phyloP scores from a whole-genome alignment of 1,284 basidiomycete species.

The Tranzscheliella williamsii region DNA sequence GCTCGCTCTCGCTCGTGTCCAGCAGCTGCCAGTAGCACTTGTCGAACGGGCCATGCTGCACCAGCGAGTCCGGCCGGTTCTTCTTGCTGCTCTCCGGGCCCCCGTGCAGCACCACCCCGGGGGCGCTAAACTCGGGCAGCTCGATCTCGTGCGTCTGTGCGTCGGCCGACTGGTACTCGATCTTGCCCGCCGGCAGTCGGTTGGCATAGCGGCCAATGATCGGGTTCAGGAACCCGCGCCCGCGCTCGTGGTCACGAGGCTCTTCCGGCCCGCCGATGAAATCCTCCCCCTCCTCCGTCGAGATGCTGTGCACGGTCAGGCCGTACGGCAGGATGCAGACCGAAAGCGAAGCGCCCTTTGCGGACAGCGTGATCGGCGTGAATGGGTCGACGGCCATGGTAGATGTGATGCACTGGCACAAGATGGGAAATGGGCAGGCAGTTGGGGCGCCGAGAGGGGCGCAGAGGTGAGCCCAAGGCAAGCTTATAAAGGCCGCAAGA shows the following conservation, averaged over 20 bases:
- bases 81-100: slow-evolving; percentile 35
- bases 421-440: too few relatives aligned
- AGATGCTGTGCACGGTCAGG: slow-evolving; percentile 49
- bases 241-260: slow-evolving; percentile 35
- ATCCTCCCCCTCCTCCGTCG: slow-evolving; percentile 33
- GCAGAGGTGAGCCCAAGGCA: too few relatives aligned
- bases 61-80: slow-evolving; percentile 12
- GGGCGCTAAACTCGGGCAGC: slow-evolving; percentile 37
- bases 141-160: slow-evolving; percentile 14
- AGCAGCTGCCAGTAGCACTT: slow-evolving; percentile 41
- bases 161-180: slow-evolving; percentile 23
- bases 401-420: too few relatives aligned
- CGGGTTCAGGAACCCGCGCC: slow-evolving; percentile 50
- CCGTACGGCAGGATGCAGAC: slow-evolving; percentile 48
- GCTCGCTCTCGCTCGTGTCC: slow-evolving; percentile 20
- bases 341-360: slow-evolving; percentile 20
- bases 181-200: slow-evolving; percentile 47
- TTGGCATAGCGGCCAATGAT: slow-evolving; percentile 56
- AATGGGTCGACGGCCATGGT: slow-evolving; percentile 41
- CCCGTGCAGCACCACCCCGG: slow-evolving; percentile 50
- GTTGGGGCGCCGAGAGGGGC: too few relatives aligned
- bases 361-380: slow-evolving; percentile 31
- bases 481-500: too few relatives aligned
- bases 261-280: slow-evolving; percentile 54
- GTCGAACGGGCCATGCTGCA: slow-evolving; percentile 52